Evolutionary conservation across 1,139 yeast genomes (phyloP), one percentile per base, ranked within the genome.

Genomic region (Hemisphaericaspora xylanilytica): DNA sequence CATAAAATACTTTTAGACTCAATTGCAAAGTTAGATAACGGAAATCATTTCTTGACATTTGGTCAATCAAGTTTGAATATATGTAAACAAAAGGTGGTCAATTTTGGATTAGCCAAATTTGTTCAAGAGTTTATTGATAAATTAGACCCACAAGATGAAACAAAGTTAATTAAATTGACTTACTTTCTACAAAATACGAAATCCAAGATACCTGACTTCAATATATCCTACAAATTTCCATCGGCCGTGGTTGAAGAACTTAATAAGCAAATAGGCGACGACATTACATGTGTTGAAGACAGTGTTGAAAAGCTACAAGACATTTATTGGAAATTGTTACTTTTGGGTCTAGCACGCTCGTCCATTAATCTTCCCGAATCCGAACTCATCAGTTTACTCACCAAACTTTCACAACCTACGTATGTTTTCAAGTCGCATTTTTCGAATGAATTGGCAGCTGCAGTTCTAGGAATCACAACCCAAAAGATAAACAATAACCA

Each of bases 121-220:
- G 53, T 81, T n/a, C 80, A 78, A 43, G 71, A 69, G 10, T 81
- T 65, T 43, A 58, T 83, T 13, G 65, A 72, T 35, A 56, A 54
- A 13, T 52, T 67, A 26, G 63, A 74, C 66, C 30, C 40, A 4
- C 32, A 40, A 9, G 44, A 52, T 12, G 32, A 37, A 3, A 42
- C 50, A 8, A 55, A 59, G n/a, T 59, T 55, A 11, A 45, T 65
- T 41, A 60, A 64, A 38, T 61, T 78, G 32, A 68, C 81, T 1
- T 64, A 63, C 20, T 78, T 79, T 47, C 53, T 78, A 14, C 59
- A 67, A 48, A 40, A 58, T 50, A 30, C 41, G 8, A 41, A 39
- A 15, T 34, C 39, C 16, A 46, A 42, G 14, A 34, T 28, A 18
- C 32, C 37, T 3, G 33, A 37, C n/a, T 15, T 32, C 12, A 15